Percentiles rank a stretch among this genome's conserved stretches.
Evolutionary conservation across 768 basidiomycete genomes (phyloP).

Genomic region (Leccinum uliginosum): DNA sequence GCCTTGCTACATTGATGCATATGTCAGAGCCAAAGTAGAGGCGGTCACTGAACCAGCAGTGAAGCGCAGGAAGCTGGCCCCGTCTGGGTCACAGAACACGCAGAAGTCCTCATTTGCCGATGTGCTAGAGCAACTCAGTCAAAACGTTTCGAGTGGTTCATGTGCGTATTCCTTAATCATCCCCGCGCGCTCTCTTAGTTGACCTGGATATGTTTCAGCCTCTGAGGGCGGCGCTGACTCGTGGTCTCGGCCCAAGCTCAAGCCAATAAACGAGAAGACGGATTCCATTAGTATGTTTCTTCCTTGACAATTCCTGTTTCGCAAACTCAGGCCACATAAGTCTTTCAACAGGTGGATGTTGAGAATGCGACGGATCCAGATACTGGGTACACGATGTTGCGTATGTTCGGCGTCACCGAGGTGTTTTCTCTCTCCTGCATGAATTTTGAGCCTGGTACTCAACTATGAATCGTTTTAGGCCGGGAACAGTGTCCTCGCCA

Average conservation of each 20-base stretch:
- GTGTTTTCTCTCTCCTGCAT: constrained; percentile 36
- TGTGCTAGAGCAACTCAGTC: constrained; percentile 57
- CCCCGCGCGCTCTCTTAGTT: neutral
- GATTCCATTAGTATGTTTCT: constrained; percentile 62
- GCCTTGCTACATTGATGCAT: constrained; percentile 4
- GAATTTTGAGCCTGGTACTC: neutral
- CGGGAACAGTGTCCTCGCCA: constrained; percentile 86
- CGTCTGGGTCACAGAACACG: constrained; percentile 28
- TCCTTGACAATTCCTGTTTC: neutral
- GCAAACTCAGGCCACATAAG: constrained; percentile 34
- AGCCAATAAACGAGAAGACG: constrained; percentile 49
- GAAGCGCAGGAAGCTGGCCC: constrained; percentile 52
- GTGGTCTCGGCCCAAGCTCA: constrained; percentile 66
- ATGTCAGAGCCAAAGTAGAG: constrained; percentile 23
- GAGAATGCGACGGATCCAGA: constrained; percentile 55
- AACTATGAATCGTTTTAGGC: constrained; percentile 37
- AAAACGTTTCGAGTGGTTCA: constrained; percentile 38
- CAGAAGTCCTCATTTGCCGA: constrained; percentile 51
- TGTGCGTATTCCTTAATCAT: constrained; percentile 32
- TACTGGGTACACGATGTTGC: constrained; percentile 41
- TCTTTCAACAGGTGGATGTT: constrained; percentile 96
- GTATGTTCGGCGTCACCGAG: constrained; percentile 91
- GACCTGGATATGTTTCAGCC: constrained; percentile 32
- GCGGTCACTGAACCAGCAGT: constrained; percentile 35
- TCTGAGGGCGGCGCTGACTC: constrained; percentile 74